Base-by-base conservation (phyloP, 139 green algal genomes). In the Volvox africanus region DNA sequence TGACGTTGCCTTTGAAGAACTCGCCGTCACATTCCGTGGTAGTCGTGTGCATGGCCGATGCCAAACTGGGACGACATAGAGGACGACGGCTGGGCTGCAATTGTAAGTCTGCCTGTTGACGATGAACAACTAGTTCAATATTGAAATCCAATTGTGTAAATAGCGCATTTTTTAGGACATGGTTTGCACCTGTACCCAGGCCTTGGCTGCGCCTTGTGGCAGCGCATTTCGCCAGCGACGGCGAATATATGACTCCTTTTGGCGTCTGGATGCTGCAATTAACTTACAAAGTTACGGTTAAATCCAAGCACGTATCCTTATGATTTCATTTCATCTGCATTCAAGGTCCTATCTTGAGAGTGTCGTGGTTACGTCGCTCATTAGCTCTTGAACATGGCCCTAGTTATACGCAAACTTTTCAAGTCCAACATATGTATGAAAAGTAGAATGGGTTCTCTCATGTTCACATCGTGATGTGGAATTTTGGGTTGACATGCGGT, bases 1-100 rank as follows among this genome's bases (percentile, higher is more conserved):
- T 0, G 80, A 50, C 26, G 50, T 86, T 44, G 80, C 80, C 80
- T 86, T 86, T 26, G 80, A 73, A 17, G 80, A 86, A 44, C 22
- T 86, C 24, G 50, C 80, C 11, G 37, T 17, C 5, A 86, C 55
- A 73, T 73, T 55, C 16, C 80, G 80, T 14, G 80, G 26, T n/a
- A 24, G 50, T 24, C 36, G 44, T 3, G 44, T 44, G 21, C 14
- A 21, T 71, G n/a, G 18, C 50, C 50, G 28, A 44, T 37, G 26
- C 9, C 2, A 30, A 44, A 44, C 13, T 44, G 24, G 30, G 12
- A 22, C 80, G 5, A n/a, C 28, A 17, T 14, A 16, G 12, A 44
- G 5, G 20, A 71, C n/a, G 44, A 37, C 80, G 50, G 28, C 50
- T 73, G 11, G 18, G 50, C 6, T 44, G 78, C 78, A 65, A 24